phyloP scores from a whole-genome alignment of 1,284 basidiomycete species.

The Cryptococcus floricola region DNA sequence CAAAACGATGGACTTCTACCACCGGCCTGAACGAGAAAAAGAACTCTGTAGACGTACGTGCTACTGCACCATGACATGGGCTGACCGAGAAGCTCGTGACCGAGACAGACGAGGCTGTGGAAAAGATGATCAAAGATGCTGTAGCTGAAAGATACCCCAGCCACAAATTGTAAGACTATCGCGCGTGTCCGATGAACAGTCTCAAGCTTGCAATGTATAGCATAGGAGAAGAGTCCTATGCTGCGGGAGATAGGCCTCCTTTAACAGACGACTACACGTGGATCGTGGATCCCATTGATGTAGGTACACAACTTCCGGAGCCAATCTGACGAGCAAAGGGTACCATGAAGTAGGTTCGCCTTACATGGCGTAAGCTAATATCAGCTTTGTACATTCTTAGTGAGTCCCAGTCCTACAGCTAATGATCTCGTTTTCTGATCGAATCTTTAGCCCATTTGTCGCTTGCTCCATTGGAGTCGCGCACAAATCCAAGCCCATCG shows the following conservation, averaged over 20 bases:
- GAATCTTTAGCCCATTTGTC: constrained; percentile 30
- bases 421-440: constrained; percentile 5
- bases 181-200: not conserved
- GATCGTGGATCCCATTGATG: constrained; percentile 48
- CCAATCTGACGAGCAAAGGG: constrained; percentile 25
- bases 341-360: constrained; percentile 42
- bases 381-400: constrained; percentile 45
- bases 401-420: constrained; percentile 13
- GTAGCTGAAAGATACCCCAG: constrained; percentile 66
- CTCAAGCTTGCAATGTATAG: constrained; percentile 15
- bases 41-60: constrained; percentile 56
- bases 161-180: constrained; percentile 61
- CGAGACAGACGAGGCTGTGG: constrained; percentile 88
- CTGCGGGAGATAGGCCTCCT: constrained; percentile 55
- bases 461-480: constrained; percentile 75
- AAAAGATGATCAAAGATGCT: constrained; percentile 73
- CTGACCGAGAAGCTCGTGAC: constrained; percentile 63
- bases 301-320: constrained; percentile 14
- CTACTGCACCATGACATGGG: not conserved
- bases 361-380: not conserved
- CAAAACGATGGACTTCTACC: constrained; percentile 20
- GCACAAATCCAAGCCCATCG: constrained; percentile 68
- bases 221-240: constrained; percentile 84
- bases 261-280: constrained; percentile 64
- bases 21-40: constrained; percentile 30